Percentiles rank a stretch among this genome's conserved stretches.
Conservation (phyloP, 768 basidiomycete species). For the Trametes meyenii region DNA sequence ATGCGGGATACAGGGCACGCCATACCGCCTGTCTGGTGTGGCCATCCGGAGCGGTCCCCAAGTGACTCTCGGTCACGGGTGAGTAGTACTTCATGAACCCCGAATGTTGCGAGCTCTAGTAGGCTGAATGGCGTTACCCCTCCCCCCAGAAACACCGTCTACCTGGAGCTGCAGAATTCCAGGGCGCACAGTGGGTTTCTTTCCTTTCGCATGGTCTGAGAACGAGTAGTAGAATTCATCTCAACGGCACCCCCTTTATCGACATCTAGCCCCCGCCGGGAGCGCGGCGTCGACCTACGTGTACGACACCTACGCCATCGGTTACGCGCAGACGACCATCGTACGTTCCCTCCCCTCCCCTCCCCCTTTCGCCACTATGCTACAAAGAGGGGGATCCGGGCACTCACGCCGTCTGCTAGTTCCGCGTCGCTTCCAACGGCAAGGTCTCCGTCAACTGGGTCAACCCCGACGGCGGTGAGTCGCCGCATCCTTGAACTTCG, state of each 20-base stretch:
- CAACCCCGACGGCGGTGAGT: slow-evolving; percentile 29
- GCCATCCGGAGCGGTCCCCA: slow-evolving; percentile 22
- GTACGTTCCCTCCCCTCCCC: slow-evolving; percentile 9
- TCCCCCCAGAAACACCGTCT: slow-evolving; percentile 6
- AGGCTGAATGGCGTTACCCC: too few species aligned
- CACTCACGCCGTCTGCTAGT: slow-evolving; percentile 12
- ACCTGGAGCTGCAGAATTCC: slow-evolving; percentile 22
- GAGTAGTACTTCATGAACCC: neutral
- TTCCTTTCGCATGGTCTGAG: neutral
- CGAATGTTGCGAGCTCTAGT: too few species aligned
- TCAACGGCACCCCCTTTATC: too few species aligned
- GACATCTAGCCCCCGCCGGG: slow-evolving; percentile 21
- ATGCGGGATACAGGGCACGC: neutral
- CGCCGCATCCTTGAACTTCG: neutral
- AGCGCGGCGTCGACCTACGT: slow-evolving; percentile 17
- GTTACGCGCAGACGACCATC: slow-evolving; percentile 27
- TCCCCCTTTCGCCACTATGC: too few species aligned
- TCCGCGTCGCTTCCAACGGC: slow-evolving; percentile 16
- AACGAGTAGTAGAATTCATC: neutral
- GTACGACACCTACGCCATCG: slow-evolving; percentile 26
- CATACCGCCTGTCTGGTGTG: slow-evolving; percentile 19
- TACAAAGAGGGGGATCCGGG: neutral
- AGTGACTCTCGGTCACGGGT: slow-evolving; percentile 25
- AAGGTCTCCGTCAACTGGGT: slow-evolving; percentile 24
- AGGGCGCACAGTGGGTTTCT: slow-evolving; percentile 19